Conservation (phyloP, 768 basidiomycete genomes). For the Lentinula aciculospora region DNA sequence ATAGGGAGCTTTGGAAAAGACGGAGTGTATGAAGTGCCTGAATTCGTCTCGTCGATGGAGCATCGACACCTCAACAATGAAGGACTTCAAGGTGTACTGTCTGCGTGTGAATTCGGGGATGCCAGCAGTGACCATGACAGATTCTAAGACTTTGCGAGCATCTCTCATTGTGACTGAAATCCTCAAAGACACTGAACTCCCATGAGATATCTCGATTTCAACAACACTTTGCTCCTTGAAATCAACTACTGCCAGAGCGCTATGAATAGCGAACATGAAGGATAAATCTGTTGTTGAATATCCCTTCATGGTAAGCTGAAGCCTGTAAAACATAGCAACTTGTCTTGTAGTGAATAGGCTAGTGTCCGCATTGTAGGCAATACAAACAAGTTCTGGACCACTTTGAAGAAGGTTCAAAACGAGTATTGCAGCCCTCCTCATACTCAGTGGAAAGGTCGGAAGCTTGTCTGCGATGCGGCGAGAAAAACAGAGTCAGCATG, state of each 20-base stretch:
- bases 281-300: not conserved
- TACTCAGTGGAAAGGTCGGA: not conserved
- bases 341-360: not conserved
- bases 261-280: not conserved
- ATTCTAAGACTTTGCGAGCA: not conserved
- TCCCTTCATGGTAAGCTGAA: not conserved
- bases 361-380: not conserved
- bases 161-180: not conserved
- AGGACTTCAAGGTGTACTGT: not conserved
- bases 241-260: not conserved
- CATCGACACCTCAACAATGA: not conserved
- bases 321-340: not conserved
- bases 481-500: not conserved
- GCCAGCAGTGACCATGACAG: not conserved
- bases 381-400: not conserved
- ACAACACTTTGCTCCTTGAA: not conserved
- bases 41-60: not conserved
- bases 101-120: not conserved
- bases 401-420: not conserved
- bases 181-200: not conserved
- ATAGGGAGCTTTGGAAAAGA: not conserved
- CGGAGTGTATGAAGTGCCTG: not conserved
- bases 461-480: not conserved
- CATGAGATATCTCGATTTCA: not conserved
- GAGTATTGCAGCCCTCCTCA: not conserved